Evolutionary conservation across 495 filamentous ascomycete genomes (phyloP), one percentile per base, ranked within the genome.

Genomic region (Aspergillus olivimuriae): DNA sequence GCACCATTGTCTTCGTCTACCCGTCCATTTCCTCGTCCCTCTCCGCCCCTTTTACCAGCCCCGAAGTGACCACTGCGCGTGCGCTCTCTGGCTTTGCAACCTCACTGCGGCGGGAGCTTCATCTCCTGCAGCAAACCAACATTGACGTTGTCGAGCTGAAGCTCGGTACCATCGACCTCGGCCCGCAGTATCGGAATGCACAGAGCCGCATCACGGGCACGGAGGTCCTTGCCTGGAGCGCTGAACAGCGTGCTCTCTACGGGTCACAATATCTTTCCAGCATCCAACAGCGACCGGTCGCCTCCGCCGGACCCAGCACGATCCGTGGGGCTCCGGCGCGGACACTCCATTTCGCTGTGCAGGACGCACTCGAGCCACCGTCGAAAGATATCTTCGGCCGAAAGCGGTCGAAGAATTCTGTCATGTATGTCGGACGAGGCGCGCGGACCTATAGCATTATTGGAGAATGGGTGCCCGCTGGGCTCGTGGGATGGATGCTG

Each of bases 401-500:
- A 12, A 61, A 59, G 34, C 54, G 37, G 8, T 40, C 53, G 14
- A 73, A 70, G 47, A 66, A 56, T 38, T 60, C 70, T 7, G 74
- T 83, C 2, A 73, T 86, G 46, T 79, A 86, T 28, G 84, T 94
- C 12, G 92, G 92, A 7, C 72, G 86, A 36, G 94, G 92, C 4
- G 87, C 86, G 10, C 60, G 80, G 35, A 70, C 85, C 0, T 97
- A 98, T 62, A 83, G 83, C n/a, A 66, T 94, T 24, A 82, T 97
- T 1, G 94, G 92, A 2, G 73, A 77, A 12, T 94, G 83, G 82
- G 75, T 82, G n/a, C 92, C 92, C 8, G 69, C 74, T 14, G 77
- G 81, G 5, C 34, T 96, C 21, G 86, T 96, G 17, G 79, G 77
- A 14, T 87, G 86, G 84, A 95, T 97, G 87, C 78, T 95, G 75